Evolutionary conservation across 1,139 yeast species (phyloP).

Genomic region (Pichia sp.): DNA sequence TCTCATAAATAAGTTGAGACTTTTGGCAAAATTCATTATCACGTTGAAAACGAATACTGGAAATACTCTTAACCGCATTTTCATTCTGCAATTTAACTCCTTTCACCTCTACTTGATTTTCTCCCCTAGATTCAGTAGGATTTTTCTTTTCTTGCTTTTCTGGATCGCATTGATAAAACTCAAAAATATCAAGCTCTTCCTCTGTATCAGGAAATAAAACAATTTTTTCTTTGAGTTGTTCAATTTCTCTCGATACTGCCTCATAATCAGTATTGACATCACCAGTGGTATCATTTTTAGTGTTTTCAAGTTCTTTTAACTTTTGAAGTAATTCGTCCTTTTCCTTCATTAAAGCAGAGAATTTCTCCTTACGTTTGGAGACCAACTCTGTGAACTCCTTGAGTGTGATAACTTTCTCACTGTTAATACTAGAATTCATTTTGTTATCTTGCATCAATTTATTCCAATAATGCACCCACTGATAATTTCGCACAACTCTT

Average conservation of each 20-base stretch:
- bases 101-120: too few relatives aligned
- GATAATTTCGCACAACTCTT: constrained; percentile 27
- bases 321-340: constrained; percentile 8
- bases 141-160: background rate
- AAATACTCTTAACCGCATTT: too few relatives aligned
- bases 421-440: constrained; percentile 1
- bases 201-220: constrained; percentile 6
- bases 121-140: too few relatives aligned
- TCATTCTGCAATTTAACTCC: too few relatives aligned
- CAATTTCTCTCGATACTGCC: constrained; percentile 1
- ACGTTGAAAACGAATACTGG: too few relatives aligned
- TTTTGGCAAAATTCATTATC: too few relatives aligned
- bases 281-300: background rate
- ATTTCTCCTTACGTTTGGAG: constrained; percentile 10
- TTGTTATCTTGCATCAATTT: constrained; percentile 16
- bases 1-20: constrained; percentile 26
- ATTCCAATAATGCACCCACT: constrained; percentile 26
- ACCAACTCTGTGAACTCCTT: constrained; percentile 17
- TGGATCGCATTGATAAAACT: too few relatives aligned
- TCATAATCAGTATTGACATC: background rate
- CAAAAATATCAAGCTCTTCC: constrained; percentile 8
- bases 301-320: constrained; percentile 2
- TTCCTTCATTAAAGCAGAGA: constrained; percentile 3
- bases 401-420: constrained; percentile 15
- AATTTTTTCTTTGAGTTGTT: constrained; percentile 5